Base-by-base conservation (phyloP, 371 early-diverging fungal species). In the Apophysomyces sp. region DNA sequence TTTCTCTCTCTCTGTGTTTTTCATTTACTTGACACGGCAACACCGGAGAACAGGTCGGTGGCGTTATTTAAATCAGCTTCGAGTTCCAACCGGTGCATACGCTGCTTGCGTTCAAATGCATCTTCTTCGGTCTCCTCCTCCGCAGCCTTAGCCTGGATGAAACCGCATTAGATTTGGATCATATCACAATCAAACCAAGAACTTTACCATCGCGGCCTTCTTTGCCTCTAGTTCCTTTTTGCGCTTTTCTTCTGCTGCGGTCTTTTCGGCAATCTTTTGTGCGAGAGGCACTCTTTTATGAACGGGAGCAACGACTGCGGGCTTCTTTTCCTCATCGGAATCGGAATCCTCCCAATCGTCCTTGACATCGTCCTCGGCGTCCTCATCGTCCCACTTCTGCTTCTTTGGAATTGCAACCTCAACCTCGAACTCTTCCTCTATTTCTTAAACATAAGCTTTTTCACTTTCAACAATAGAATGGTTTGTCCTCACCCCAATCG, bases 21-120 rank as follows among this genome's bases (percentile, higher is more conserved):
- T 16, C n/a, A 26, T 57, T 67, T 73, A 81, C 85, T 67, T 49
- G 84, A 78, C 52, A 89, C 76, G 41, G 85, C 76, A 29, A 87
- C 76, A 31, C 89, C 91, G 26, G 89, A 81, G 71, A 97, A 94
- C 61, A 96, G 82, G 58, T 92, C 94, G 30, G 87, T 87, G 26
- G 95, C 91, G 67, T 89, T 92, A 64, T 89, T 84, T 66, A 93
- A 64, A 76, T 97, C 98, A 37, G 93, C 71, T 63, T 93, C 93
- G 28, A 91, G 67, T 57, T 92, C 87, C 49, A 83, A 79, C 58
- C 81, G 74, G 64, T 85, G 87, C 68, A 87, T 80, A 32, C 91
- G 86, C 66, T 81, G 78, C 63, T 84, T 87, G 65, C 87, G 77
- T 7, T 78, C 78, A 68, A 78, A 74, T 15, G 67, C 81, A 57